phyloP scores from a whole-genome alignment of 2,329 filamentous ascomycete genomes.

The Trichoderma sp. region DNA sequence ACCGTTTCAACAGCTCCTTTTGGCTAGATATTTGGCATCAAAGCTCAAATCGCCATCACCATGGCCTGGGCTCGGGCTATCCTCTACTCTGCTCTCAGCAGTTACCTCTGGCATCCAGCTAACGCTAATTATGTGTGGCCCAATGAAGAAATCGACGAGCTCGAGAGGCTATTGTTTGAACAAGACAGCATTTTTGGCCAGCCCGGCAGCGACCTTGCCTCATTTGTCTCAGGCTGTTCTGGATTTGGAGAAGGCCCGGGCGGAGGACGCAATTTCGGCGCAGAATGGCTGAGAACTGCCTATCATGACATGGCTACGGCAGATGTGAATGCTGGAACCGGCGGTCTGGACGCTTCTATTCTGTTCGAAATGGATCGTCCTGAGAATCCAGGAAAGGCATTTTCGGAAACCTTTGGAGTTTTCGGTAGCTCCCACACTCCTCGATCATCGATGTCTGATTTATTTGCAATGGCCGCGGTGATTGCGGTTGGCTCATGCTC shows the following conservation, averaged over 20 bases:
- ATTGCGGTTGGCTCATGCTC: neutral
- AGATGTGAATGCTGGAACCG: neutral
- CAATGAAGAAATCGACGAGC: neutral
- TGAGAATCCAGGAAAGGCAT: neutral
- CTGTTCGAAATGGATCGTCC: constrained; percentile 6
- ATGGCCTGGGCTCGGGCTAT: constrained; percentile 2
- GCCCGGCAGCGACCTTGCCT: neutral
- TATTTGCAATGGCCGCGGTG: neutral
- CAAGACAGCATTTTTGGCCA: neutral
- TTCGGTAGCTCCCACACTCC: neutral
- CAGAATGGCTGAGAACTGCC: constrained; percentile 14
- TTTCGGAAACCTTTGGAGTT: neutral
- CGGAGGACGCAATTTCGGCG: constrained; percentile 1
- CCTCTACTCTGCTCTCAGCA: neutral
- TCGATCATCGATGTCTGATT: constrained; percentile 2
- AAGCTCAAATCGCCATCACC: neutral
- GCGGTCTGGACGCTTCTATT: constrained; percentile 12
- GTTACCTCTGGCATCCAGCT: neutral
- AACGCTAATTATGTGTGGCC: neutral
- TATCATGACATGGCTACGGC: constrained; percentile 17
- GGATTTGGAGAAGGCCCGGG: neutral
- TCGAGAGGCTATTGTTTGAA: neutral
- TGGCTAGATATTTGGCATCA: neutral
- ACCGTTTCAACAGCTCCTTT: neutral
- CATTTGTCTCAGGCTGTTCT: neutral